Base-by-base conservation (phyloP, 2,329 filamentous ascomycete genomes). In the Penicillium sclerotiorum region DNA sequence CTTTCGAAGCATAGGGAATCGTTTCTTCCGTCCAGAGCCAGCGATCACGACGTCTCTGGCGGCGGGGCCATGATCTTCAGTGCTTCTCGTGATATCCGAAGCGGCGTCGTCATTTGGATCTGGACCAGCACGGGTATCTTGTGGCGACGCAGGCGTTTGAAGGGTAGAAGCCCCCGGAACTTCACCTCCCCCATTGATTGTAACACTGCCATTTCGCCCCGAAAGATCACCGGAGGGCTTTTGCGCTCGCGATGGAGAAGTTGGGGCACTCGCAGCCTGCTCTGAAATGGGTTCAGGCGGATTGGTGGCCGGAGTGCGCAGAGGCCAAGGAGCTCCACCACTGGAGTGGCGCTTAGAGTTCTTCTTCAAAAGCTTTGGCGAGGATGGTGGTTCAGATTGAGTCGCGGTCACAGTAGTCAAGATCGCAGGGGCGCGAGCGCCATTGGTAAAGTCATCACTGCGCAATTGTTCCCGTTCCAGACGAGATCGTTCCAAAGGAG, bases 401-500 rank as follows among this genome's bases (percentile, higher is more conserved):
- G 52, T 58, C 18, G 58, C 56, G 13, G 54, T 58, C 25, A 62
- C 58, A 8, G 57, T 60, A 9, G 64, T 62, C 21, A 57, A 49
- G 5, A 55, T 57, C 8, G 47, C 47, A 5, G 46, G 28, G 37
- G 45, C 18, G 12, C 50, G 56, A 40, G 12, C 2, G 11, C 42
- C 25, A 43, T 58, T 54, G 44, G 51, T 45, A 50, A 48, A 44
- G 25, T 40, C 38, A 39, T 59, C 59, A 72, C 55, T 58, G 12
- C 61, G 63, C 28, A 61, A 23, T 23, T 59, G 64, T 22, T 68
- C 64, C 13, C 68, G 73, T 62, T 86, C 78, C 6, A 75, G 73
- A n/a, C 73, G 64, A 55, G 75, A 81, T 25, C 83, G 77, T 65
- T 88, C 85, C 1, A 87, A 73, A 17, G 75, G 78, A 0, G 83